Evolutionary conservation across 2,329 filamentous ascomycete genomes (phyloP), one percentile per base, ranked within the genome.

Genomic region (Aspergillus sp.): DNA sequence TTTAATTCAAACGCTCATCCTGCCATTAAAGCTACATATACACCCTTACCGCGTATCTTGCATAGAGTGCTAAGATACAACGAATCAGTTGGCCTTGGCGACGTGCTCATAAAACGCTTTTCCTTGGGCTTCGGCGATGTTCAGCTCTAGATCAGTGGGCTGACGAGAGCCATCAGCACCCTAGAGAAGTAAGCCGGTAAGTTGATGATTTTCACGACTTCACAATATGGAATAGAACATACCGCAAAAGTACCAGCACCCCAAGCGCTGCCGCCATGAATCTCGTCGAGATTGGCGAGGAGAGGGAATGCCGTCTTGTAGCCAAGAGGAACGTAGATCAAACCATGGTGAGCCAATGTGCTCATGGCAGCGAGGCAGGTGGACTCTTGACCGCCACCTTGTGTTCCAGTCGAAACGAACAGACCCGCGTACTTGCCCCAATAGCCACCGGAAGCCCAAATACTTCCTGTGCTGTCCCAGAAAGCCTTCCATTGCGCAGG

Each of bases 301-400:
- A 82, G 71, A 47, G 64, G 65, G 64, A 95, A 96, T 39, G 82
- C 73, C 59, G 84, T 87, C 72, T 87, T 85, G 77, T 95, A 97
- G 44, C 93, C 93, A 42, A 97, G 78, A 39, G 93, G 93, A n/a
- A 97, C 90, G 68, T 86, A 97, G 76, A 93, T 85, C 73, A 97
- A 86, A 61, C 93, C 93, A 76, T 97, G 93, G 74, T 97, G 93
- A 48, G 84, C 69, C 43, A 97, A 76, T 12, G 91, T 97, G 62
- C 84, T 89, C 81, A 97, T 82, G 65, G 85, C 74, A 30, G 84
- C 77, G 51, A 96, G 73, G 56, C 80, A 84, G 38, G 93, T 98
- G 45, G 82, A 84, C 75, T 98, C 93, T 75, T 98, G 93, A 52
- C 93, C 93, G 66, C 93, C 93, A 50, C 93, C 93, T 43, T 75